Conservation (phyloP, 1,284 basidiomycete species). For the Ganoderma meredithae region DNA sequence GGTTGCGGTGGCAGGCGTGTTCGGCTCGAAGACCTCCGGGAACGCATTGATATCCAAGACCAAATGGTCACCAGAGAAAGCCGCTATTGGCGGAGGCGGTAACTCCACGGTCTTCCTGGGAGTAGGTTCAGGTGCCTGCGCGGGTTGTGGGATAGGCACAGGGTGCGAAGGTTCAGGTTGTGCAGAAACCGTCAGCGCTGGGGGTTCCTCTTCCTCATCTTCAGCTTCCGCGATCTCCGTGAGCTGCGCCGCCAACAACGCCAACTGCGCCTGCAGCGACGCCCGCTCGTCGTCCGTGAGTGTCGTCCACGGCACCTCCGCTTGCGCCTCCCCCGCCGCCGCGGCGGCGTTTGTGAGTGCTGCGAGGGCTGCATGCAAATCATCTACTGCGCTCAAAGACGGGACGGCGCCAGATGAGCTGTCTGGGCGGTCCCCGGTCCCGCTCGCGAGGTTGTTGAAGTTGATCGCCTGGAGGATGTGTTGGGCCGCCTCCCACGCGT, state of each 20-base stretch:
- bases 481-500: constrained; percentile 78
- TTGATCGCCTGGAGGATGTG: constrained; percentile 80
- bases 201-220: constrained; percentile 39
- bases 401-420: constrained; percentile 12
- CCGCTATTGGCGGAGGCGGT: constrained; percentile 27
- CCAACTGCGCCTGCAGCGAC: constrained; percentile 68
- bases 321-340: constrained; percentile 19
- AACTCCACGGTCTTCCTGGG: constrained; percentile 11
- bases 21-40: constrained; percentile 25
- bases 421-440: not conserved
- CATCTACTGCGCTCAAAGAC: constrained; percentile 26
- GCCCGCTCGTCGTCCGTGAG: constrained; percentile 56
- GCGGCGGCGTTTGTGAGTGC: constrained; percentile 20
- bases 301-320: constrained; percentile 27
- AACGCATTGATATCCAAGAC: constrained; percentile 29
- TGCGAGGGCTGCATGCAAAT: constrained; percentile 22
- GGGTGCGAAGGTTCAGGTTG: not conserved
- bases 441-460: constrained; percentile 54
- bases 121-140: not conserved
- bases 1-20: not conserved
- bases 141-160: not conserved
- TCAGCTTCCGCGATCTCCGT: constrained; percentile 59
- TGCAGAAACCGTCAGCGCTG: not conserved
- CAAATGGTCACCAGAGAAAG: constrained; percentile 25
- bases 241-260: constrained; percentile 67